A percentile compares a stretch with the other conserved stretches of the same genome.
Conservation (phyloP, 164 flowering plant species). For the Warburgia ugandensis region DNA sequence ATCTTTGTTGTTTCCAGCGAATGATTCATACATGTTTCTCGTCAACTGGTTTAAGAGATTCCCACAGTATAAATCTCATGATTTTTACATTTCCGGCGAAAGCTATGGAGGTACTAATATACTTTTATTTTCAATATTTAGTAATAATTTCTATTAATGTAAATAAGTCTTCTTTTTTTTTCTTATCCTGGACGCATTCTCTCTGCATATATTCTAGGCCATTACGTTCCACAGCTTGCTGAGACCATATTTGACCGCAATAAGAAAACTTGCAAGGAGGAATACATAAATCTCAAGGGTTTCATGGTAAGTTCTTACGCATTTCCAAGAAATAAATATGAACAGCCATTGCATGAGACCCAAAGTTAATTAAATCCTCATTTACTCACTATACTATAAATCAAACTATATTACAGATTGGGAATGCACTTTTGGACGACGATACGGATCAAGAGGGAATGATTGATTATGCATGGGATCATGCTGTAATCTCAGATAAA, state of each 20-base stretch:
- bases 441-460: constrained; percentile 66
- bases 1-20: background rate
- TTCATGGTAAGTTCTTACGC: constrained; percentile 62
- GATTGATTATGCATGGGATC: constrained; percentile 79
- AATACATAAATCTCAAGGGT: constrained; percentile 60
- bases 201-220: constrained; percentile 25
- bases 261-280: constrained; percentile 22
- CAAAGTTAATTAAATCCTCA: too few relatives aligned
- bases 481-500: constrained; percentile 65
- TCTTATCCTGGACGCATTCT: background rate
- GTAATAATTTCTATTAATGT: background rate
- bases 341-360: too few relatives aligned
- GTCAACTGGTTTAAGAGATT: constrained; percentile 14
- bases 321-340: too few relatives aligned
- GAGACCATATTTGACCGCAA: constrained; percentile 51
- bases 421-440: constrained; percentile 61
- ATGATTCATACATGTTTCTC: constrained; percentile 6
- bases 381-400: too few relatives aligned
- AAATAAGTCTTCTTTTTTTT: too few relatives aligned
- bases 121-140: background rate
- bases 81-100: constrained; percentile 10
- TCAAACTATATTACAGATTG: too few relatives aligned
- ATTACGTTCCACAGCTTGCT: constrained; percentile 79
- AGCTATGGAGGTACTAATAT: constrained; percentile 13
- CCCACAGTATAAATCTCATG: constrained; percentile 12